Evolutionary conservation across 805 yeast genomes (phyloP), one percentile per base, ranked within the genome.

Genomic region (Phaffomyces antillensis): DNA sequence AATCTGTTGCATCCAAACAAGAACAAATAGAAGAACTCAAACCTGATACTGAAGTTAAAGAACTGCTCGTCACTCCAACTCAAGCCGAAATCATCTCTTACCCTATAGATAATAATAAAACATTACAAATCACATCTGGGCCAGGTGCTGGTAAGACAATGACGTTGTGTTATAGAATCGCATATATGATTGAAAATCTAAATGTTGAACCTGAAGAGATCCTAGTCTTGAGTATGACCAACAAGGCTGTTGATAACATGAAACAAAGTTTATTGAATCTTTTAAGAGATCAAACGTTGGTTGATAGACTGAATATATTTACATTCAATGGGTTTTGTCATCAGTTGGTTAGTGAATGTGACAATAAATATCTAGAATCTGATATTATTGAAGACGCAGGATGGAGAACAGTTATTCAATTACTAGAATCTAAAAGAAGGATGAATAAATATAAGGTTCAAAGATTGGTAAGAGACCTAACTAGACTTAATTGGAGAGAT

Each of bases 141-240:
- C 88, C 90, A 0, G 89, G 90, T 5, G 74, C 85, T 9, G 90
- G 91, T 3, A 83, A 83, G 54, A 81, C 89, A 0, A 64, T 67
- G 31, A 81, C 88, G 0, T 52, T 83, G 28, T 72, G 77, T 5
- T 66, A 71, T 28, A 67, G 85, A 47, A 67, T 83, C 0, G 74
- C 74, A 2, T 66, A 72, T 46, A 50, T 80, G 49, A 54, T 83
- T 5, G 48, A 58, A 1, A 46, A 64, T 12, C 61, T 61, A 3
- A 49, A 47, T 7, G 53, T 77, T 1, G 46, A 58, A 3, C 86
- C 89, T 0, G 59, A 67, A 3, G 78, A 81, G 42, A 73, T 85
- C 5, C 56, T 83, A 32, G 78, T 82, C 3, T 64, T 84, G 5
- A 78, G 86, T 13, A 68, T 84, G 72, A 83, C 91, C 0, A 84